These are phyloP conservation scores for Colletotrichum tanaceti DNA, from an alignment of 2,329 filamentous ascomycete species.

Conservation along the genomic window DNA sequence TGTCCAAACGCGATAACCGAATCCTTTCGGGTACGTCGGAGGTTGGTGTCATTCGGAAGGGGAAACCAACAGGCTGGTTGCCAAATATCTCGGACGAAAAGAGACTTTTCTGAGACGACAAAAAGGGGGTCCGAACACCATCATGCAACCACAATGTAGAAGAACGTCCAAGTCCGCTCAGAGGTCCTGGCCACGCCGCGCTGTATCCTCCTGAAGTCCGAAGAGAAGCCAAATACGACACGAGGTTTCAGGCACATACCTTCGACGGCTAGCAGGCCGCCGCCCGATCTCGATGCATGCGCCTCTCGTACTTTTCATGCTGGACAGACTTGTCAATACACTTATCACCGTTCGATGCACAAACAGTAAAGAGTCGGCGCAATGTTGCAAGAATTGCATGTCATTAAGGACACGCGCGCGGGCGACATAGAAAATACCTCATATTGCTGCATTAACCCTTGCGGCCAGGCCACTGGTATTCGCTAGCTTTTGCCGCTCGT, in stretches of 20 bases:
- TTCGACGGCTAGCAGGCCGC: constrained; percentile 2
- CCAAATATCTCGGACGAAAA: constrained; percentile 14
- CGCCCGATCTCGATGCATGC: constrained; percentile 11
- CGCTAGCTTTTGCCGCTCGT: background rate
- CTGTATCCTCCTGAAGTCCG: background rate
- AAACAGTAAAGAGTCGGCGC: background rate
- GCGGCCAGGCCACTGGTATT: background rate
- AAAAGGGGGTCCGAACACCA: background rate
- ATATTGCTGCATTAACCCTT: background rate
- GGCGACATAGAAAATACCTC: background rate
- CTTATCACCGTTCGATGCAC: background rate
- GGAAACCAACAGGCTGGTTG: background rate
- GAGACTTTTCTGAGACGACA: background rate
- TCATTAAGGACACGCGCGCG: background rate
- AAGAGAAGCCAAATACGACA: background rate
- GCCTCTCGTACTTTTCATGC: background rate
- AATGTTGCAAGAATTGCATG: background rate
- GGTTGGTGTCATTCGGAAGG: background rate
- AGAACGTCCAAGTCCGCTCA: background rate
- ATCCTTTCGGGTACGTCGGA: constrained; percentile 31
- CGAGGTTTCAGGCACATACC: constrained; percentile 21
- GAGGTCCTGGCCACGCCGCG: background rate
- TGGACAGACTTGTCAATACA: constrained; percentile 3
- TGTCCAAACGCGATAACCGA: background rate
- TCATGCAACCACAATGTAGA: constrained; percentile 3